phyloP scores from a whole-genome alignment of 2,329 filamentous ascomycete genomes.

The Huntiella moniliformis region DNA sequence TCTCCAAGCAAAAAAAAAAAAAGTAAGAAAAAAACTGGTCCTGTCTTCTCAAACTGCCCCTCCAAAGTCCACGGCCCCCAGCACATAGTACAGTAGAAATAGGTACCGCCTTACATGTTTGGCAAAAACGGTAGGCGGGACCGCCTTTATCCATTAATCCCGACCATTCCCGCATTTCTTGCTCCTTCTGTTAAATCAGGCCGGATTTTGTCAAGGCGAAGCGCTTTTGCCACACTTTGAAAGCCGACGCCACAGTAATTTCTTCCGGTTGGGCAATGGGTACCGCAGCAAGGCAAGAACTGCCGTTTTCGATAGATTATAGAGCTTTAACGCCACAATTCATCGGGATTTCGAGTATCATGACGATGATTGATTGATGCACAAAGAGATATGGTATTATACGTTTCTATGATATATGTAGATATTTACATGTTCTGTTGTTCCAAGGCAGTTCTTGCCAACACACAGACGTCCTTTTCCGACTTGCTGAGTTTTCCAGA shows the following conservation, averaged over 20 bases:
- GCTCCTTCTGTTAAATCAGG: not conserved
- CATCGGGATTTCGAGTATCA: not conserved
- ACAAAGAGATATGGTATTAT: not conserved
- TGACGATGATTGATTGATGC: not conserved
- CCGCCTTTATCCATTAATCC: conserved; percentile 4
- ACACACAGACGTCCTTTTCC: conserved; percentile 28
- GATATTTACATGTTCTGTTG: conserved; percentile 12
- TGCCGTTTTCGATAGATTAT: conserved; percentile 2
- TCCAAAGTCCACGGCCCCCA: too few species aligned
- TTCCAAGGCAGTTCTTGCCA: conserved; percentile 22
- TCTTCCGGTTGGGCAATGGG: not conserved
- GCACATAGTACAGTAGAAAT: not conserved
- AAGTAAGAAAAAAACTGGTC: not conserved
- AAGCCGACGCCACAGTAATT: not conserved
- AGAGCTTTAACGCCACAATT: not conserved
- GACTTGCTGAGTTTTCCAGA: conserved; percentile 27
- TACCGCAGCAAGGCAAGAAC: conserved; percentile 4
- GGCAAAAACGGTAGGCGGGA: conserved; percentile 9
- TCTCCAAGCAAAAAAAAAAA: not conserved
- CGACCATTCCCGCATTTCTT: conserved; percentile 9
- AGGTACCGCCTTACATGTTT: not conserved
- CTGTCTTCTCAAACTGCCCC: too few species aligned
- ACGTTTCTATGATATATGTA: not conserved
- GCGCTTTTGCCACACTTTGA: conserved; percentile 5
- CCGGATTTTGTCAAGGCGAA: conserved; percentile 5